Evolutionary conservation across 208 protist species (phyloP).

Genomic region (Phytomonas sp.): DNA sequence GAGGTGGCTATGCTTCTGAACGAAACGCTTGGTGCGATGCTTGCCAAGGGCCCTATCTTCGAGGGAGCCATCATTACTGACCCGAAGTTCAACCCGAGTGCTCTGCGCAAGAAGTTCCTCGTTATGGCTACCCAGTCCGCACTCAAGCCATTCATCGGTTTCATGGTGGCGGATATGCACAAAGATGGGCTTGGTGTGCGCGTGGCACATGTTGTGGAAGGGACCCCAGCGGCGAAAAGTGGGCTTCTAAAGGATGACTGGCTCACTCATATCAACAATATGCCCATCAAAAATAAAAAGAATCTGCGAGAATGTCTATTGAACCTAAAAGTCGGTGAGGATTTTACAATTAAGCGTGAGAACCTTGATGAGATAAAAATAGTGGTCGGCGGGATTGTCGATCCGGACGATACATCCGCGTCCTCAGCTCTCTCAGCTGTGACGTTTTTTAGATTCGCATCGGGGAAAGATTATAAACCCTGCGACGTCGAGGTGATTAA

Average conservation of each 20-base stretch:
- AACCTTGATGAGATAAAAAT: constrained; percentile 82
- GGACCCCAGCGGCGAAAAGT: constrained; percentile 72
- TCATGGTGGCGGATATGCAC: constrained; percentile 84
- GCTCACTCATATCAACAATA: constrained; percentile 79
- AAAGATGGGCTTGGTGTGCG: constrained; percentile 83
- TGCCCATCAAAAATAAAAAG: constrained; percentile 69
- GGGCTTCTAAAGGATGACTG: constrained; percentile 81
- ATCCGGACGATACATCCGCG: constrained; percentile 41
- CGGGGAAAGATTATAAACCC: constrained; percentile 25
- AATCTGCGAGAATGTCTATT: constrained; percentile 57
- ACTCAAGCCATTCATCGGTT: constrained; percentile 81
- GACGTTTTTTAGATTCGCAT: constrained; percentile 71
- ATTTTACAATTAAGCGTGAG: constrained; percentile 75
- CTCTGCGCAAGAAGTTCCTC: constrained; percentile 76
- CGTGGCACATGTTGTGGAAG: constrained; percentile 73
- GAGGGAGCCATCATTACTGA: constrained; percentile 81
- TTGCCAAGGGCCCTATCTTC: constrained; percentile 85
- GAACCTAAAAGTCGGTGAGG: constrained; percentile 64
- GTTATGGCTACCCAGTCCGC: constrained; percentile 57
- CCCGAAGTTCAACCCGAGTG: constrained; percentile 82
- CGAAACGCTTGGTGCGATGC: constrained; percentile 33
- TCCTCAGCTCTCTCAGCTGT: constrained; percentile 57
- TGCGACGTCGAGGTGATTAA: constrained; percentile 47
- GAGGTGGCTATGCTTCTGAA: constrained; percentile 49
- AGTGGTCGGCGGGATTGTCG: constrained; percentile 72